Conservation (phyloP, 768 basidiomycete species). For the Dioszegia aurantiaca region DNA sequence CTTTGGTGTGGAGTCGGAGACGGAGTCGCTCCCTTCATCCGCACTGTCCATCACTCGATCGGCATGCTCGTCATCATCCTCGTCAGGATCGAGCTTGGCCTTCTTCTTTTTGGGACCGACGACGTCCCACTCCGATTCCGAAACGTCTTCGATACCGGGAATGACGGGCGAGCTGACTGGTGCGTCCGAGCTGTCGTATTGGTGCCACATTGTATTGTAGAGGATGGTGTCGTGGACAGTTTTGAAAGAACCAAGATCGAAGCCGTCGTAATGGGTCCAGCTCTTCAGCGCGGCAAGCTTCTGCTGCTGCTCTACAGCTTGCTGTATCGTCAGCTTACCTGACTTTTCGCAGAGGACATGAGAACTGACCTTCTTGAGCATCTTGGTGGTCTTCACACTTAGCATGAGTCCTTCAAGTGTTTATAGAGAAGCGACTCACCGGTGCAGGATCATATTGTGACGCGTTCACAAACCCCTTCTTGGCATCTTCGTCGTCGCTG, state of each 20-base stretch:
- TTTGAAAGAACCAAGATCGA: constrained; percentile 24
- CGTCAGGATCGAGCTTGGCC: neutral
- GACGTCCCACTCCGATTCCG: constrained; percentile 1
- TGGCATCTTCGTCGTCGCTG: constrained; percentile 25
- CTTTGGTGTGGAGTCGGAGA: neutral
- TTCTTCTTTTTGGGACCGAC: constrained; percentile 4
- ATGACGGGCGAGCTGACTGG: neutral
- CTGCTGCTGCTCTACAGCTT: constrained; percentile 41
- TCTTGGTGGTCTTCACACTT: constrained; percentile 33
- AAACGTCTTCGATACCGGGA: constrained; percentile 7
- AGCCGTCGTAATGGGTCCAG: constrained; percentile 49
- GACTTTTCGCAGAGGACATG: neutral
- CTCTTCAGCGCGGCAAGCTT: constrained; percentile 50
- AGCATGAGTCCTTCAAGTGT: neutral
- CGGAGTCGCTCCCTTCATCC: constrained; percentile 19
- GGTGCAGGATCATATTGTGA: constrained; percentile 45
- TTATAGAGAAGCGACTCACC: constrained; percentile 27
- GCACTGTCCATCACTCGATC: constrained; percentile 15
- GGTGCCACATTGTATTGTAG: constrained; percentile 35
- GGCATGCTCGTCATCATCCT: constrained; percentile 15
- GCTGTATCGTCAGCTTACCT: constrained; percentile 20
- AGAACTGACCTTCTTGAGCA: constrained; percentile 36
- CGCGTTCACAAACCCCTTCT: constrained; percentile 38
- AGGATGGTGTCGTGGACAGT: constrained; percentile 36
- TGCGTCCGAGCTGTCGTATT: constrained; percentile 12